Base-by-base conservation (phyloP, 805 yeast species). In the Saccharomycopsis microspora region DNA sequence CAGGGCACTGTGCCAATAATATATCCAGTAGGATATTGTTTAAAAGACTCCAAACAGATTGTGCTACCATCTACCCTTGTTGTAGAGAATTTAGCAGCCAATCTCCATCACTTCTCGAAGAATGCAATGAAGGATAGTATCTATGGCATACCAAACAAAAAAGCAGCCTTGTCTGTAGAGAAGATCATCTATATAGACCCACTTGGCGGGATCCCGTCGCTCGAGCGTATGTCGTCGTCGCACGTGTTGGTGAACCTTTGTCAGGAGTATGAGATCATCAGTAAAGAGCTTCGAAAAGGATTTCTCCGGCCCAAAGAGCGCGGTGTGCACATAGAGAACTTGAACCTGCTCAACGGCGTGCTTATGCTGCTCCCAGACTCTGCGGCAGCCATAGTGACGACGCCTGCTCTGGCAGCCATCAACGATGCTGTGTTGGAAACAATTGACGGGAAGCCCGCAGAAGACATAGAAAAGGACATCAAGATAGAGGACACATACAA, bases 131-230 rank as follows among this genome's bases (percentile, higher is more conserved):
- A 56, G 7, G 51, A 64, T 34, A 60, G 62, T 9, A 43, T 29
- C 27, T 39, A 36, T 11, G 43, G 56, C 43, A 44, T 51, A 44
- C 43, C 51, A 46, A 41, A 44, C 5, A 44, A 50, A 19, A 40
- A 54, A 49, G 11, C 65, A 65, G 43, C 54, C 31, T 60, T 70
- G n/a, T 68, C 80, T 0, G 74, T 93, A 40, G 98, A 93, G 54
- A 93, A 93, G 55, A 64, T 90, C 32, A 75, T 90, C 5, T 78
- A 81, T 53, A 67, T 93, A 32, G 97, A 88, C 57, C 76, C 80
- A 1, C 60, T 74, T 19, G 99, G 99, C 1, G 99, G 99, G 0
- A 82, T 87, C 5, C 97, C 97, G 0, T 83, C 94, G 0, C 67
- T 79, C 29, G 96, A 87, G 59, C 71, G 97, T 50, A 75, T 78